Conservation (phyloP, 1,139 yeast genomes). For the Pichia sp. region DNA sequence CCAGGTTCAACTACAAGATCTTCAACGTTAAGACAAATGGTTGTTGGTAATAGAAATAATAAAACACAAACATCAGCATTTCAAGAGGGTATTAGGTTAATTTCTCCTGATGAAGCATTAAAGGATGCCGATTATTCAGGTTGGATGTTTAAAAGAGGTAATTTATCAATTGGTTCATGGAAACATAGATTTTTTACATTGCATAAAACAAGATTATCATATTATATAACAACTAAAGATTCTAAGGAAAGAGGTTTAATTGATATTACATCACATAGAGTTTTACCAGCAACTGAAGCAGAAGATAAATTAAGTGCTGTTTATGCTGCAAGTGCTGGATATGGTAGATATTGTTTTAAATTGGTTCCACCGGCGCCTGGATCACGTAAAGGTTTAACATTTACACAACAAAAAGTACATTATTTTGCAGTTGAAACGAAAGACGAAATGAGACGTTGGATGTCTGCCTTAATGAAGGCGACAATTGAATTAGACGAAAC, state of each 20-base stretch:
- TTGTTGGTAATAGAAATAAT: conserved; percentile 3
- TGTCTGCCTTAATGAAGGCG: conserved; percentile 90
- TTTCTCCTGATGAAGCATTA: conserved; percentile 74
- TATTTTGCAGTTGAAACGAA: conserved; percentile 89
- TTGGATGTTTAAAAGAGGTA: conserved; percentile 93
- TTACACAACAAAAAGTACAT: conserved; percentile 93
- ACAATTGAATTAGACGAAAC: conserved; percentile 93
- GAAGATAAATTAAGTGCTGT: conserved; percentile 74
- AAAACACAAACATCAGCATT: conserved; percentile 81
- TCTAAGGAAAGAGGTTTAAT: conserved; percentile 84
- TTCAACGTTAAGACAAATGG: conserved; percentile 16
- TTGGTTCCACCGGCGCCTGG: conserved; percentile 98
- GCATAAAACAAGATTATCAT: conserved; percentile 89
- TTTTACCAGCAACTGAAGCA: conserved; percentile 64
- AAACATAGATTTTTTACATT: conserved; percentile 81
- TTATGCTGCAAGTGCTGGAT: conserved; percentile 89
- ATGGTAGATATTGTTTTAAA: conserved; percentile 88
- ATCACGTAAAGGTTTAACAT: conserved; percentile 85
- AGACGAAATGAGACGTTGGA: conserved; percentile 93
- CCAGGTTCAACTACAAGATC: neutral
- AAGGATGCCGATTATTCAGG: conserved; percentile 76
- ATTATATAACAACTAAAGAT: conserved; percentile 76
- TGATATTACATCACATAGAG: conserved; percentile 93
- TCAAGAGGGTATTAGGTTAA: conserved; percentile 77
- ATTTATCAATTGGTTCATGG: conserved; percentile 83